These are phyloP conservation scores for Aspergillus incahuasiensis DNA, from an alignment of 495 filamentous ascomycete species.

Conservation along the genomic window DNA sequence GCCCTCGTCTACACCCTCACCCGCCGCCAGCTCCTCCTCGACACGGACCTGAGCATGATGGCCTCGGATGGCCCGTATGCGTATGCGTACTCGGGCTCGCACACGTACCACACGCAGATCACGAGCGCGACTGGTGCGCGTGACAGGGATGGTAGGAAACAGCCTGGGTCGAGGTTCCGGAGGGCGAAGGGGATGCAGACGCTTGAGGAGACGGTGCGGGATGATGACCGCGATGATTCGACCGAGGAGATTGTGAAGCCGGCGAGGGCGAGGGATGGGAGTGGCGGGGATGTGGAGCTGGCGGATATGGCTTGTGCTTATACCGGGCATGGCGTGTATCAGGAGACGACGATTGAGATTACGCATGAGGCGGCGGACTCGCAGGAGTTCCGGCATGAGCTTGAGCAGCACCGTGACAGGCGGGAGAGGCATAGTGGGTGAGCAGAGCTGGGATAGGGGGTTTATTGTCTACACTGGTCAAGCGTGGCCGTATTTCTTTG, in stretches of 20 bases:
- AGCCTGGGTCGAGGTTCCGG: slow-evolving; percentile 24
- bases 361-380: slow-evolving; percentile 28
- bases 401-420: slow-evolving; percentile 16
- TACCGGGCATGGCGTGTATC: slow-evolving; percentile 34
- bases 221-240: slow-evolving; percentile 29
- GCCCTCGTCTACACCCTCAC: slow-evolving; percentile 61
- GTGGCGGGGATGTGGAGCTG: too few relatives aligned
- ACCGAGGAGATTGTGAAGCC: slow-evolving; percentile 37
- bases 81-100: slow-evolving; percentile 12
- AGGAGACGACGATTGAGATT: slow-evolving; percentile 41
- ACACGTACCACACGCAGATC: slow-evolving; percentile 28
- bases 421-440: slow-evolving; percentile 8
- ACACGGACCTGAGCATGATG: slow-evolving; percentile 35
- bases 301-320: too few relatives aligned
- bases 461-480: too few relatives aligned
- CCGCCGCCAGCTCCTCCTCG: slow-evolving; percentile 33
- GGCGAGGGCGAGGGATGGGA: slow-evolving; percentile 14
- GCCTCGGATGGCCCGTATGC: slow-evolving; percentile 28
- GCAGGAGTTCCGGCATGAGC: not conserved
- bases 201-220: slow-evolving; percentile 20
- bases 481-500: too few relatives aligned
- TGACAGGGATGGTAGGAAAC: slow-evolving; percentile 13
- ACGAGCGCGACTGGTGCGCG: slow-evolving; percentile 15
- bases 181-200: slow-evolving; percentile 20
- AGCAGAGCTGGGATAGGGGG: not conserved